phyloP scores from a whole-genome alignment of 345 rosid genomes.

The Kernera saxatilis region DNA sequence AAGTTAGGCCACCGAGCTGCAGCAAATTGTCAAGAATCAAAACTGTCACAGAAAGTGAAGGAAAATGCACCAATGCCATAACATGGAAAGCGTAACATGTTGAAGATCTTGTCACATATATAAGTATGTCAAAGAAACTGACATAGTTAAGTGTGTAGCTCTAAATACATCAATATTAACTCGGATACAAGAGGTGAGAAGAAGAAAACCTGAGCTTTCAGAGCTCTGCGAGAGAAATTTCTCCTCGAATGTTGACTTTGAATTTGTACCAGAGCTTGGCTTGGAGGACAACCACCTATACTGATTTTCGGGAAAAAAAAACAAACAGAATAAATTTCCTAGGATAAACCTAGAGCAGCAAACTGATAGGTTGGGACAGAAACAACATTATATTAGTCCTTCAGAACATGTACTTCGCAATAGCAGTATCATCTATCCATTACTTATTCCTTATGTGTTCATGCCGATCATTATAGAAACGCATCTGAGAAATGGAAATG shows the following conservation, averaged over 20 bases:
- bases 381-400: background rate
- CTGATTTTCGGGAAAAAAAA: constrained; percentile 46
- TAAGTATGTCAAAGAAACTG: background rate
- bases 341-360: background rate
- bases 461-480: background rate
- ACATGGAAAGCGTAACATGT: background rate
- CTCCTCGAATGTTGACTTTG: constrained; percentile 88
- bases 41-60: background rate
- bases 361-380: background rate
- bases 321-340: constrained; percentile 15
- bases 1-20: constrained; percentile 99
- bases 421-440: constrained; percentile 7
- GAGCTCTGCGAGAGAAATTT: constrained; percentile 90
- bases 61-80: background rate
- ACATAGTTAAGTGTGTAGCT: background rate
- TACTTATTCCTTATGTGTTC: background rate
- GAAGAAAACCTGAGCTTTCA: constrained; percentile 83
- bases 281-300: constrained; percentile 99
- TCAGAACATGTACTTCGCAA: constrained; percentile 3
- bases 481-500: background rate
- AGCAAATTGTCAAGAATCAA: constrained; percentile 24
- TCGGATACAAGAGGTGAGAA: background rate
- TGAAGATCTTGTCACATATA: constrained; percentile 7
- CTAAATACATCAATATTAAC: background rate
- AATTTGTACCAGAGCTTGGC: constrained; percentile 49